Conservation (phyloP, 768 basidiomycete species). For the Megacollybia marginata region DNA sequence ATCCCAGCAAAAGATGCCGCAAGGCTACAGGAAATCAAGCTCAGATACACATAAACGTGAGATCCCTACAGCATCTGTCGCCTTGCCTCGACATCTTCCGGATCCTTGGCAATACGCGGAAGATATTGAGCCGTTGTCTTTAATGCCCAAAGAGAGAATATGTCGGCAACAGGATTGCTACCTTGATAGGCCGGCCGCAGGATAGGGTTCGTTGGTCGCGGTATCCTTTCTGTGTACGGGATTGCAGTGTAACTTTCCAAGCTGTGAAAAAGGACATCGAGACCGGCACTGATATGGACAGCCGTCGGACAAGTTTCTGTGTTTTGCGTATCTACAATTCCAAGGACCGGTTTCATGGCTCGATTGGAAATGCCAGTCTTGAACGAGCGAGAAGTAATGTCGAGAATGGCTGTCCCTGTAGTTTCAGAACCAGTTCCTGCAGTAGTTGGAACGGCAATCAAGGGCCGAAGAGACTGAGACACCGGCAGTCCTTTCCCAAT, state of each 20-base stretch:
- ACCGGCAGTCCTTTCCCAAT: constrained; percentile 90
- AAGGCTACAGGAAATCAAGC: constrained; percentile 38
- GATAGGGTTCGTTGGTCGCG: constrained; percentile 86
- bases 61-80: constrained; percentile 77
- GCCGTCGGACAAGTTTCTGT: constrained; percentile 88
- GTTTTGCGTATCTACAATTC: constrained; percentile 83
- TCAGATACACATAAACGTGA: not conserved
- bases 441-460: constrained; percentile 75
- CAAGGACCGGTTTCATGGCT: constrained; percentile 84
- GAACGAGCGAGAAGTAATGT: constrained; percentile 86
- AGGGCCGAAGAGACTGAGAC: constrained; percentile 60
- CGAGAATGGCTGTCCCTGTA: constrained; percentile 90
- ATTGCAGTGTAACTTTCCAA: constrained; percentile 93
- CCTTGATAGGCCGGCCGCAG: constrained; percentile 90
- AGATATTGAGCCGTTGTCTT: constrained; percentile 83
- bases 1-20: constrained; percentile 94
- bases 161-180: constrained; percentile 90
- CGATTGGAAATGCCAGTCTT: constrained; percentile 96
- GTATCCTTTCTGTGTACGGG: constrained; percentile 86
- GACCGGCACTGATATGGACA: constrained; percentile 89
- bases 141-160: constrained; percentile 93
- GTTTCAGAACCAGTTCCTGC: constrained; percentile 93
- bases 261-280: constrained; percentile 95
- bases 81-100: constrained; percentile 74
- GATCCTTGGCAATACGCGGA: constrained; percentile 77